Evolutionary conservation across 148 eudicot genomes (phyloP), one percentile per base, ranked within the genome.

Genomic region (Limonium bicolor): DNA sequence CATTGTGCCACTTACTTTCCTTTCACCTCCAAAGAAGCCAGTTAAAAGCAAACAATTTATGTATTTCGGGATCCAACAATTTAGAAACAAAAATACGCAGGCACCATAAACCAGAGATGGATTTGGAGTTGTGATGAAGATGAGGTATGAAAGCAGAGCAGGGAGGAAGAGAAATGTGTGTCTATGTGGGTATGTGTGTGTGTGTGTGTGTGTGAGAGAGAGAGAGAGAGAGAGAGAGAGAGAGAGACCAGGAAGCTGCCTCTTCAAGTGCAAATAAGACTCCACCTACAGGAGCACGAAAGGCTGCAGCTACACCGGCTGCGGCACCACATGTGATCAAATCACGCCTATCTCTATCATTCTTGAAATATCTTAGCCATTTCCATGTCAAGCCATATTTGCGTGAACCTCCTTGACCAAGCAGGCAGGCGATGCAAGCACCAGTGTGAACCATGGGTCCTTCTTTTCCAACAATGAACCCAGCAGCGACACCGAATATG

Each of bases 191-290:
- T n/a, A n/a, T n/a, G n/a, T n/a, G n/a, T n/a, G n/a, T n/a, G n/a
- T n/a, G n/a, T n/a, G n/a, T n/a, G n/a, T n/a, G n/a, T n/a, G n/a
- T n/a, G n/a, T n/a, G n/a, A n/a, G n/a, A n/a, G n/a, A n/a, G n/a
- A n/a, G n/a, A n/a, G n/a, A n/a, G n/a, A n/a, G n/a, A n/a, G n/a
- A n/a, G n/a, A n/a, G n/a, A n/a, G n/a, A n/a, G n/a, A n/a, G n/a
- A n/a, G n/a, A 64, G 61, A 42, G 58, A 71, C 82, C 82, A 75
- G 50, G 82, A 70, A 26, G 82, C 82, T 20, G 73, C 82, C 61
- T 75, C 82, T 64, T 75, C 82, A 44, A 75, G 71, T 30, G 77
- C 82, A 45, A 75, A 75, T 16, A 75, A 77, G 27, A 75, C 82
- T 13, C 82, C 77, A 13, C 82, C 82, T 61, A 71, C 82, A 14